Evolutionary conservation across 1,284 basidiomycete species (phyloP).

Genomic region (Rhodotorula sp.): DNA sequence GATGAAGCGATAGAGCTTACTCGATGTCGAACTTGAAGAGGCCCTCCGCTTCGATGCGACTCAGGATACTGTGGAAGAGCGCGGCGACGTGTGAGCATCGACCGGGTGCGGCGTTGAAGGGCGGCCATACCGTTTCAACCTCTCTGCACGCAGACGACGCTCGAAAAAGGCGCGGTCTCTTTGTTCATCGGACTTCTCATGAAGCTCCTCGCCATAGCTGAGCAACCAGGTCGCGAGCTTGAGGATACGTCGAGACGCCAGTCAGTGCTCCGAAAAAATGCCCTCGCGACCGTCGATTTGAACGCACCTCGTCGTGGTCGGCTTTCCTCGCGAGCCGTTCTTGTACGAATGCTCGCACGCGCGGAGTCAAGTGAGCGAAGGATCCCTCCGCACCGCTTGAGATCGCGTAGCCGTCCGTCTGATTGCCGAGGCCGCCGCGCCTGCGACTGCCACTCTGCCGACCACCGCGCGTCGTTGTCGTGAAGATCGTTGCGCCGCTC

Average conservation of each 20-base stretch:
- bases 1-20: not conserved
- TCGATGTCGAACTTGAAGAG: not conserved
- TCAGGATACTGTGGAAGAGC: not conserved
- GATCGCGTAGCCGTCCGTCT: not conserved
- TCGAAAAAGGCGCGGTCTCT: too few species aligned
- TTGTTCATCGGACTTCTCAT: not conserved
- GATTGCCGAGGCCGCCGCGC: not conserved
- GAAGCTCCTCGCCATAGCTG: not conserved
- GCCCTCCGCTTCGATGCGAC: not conserved
- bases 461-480: not conserved
- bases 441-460: not conserved
- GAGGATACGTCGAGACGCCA: too few species aligned
- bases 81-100: too few species aligned
- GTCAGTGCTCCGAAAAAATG: not conserved
- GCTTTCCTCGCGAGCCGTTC: not conserved
- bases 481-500: not conserved
- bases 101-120: too few species aligned
- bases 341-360: not conserved
- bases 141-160: not conserved
- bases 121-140: not conserved
- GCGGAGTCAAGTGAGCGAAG: not conserved
- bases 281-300: not conserved
- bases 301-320: not conserved
- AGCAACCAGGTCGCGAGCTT: conserved; percentile 4
- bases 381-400: not conserved